phyloP scores from a whole-genome alignment of 176 grass and related monocot genomes.

The Triticum monococcum region DNA sequence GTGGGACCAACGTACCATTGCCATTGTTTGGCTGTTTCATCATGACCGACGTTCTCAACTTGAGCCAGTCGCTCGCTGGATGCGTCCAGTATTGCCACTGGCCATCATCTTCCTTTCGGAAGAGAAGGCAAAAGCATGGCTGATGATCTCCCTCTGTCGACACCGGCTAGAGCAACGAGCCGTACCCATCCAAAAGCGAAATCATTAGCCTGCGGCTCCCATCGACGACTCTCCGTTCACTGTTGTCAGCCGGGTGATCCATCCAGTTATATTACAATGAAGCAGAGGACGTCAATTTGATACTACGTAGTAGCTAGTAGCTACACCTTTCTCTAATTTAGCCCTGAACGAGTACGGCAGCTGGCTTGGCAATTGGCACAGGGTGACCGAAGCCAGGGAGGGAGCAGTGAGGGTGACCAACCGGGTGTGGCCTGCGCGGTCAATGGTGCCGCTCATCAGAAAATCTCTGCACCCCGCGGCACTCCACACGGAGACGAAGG shows the following conservation, averaged over 20 bases:
- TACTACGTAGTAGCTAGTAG: neutral
- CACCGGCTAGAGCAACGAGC: neutral
- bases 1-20: neutral
- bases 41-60: neutral
- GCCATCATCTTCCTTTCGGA: neutral
- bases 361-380: neutral
- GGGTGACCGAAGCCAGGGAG: no score
- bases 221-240: no score
- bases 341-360: neutral
- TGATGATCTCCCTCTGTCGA: neutral
- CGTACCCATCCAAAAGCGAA: neutral
- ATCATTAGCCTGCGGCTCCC: neutral
- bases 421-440: slow-evolving; percentile 4
- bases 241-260: neutral
- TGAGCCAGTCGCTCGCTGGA: neutral
- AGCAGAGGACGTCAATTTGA: neutral
- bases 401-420: slow-evolving; percentile 12
- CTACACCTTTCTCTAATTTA: neutral
- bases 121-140: neutral
- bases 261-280: no score
- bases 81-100: neutral
- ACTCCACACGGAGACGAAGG: neutral
- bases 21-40: neutral
- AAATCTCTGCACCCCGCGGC: slow-evolving; percentile 21
- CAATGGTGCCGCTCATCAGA: slow-evolving; percentile 64